Conservation (phyloP, 1,284 basidiomycete species). For the Chalciporus piperatoides region DNA sequence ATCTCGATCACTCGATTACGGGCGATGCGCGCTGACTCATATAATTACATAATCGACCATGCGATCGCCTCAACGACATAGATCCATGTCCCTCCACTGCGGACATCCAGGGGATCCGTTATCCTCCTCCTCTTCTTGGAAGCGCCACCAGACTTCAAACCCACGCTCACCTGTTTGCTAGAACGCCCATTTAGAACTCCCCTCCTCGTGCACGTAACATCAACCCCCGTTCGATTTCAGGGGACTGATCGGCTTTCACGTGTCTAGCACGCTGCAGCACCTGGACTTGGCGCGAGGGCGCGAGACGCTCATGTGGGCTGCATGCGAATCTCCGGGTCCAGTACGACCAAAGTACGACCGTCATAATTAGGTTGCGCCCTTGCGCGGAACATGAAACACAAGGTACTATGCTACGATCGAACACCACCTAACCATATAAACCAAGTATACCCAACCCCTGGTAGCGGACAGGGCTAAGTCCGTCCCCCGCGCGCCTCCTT, state of each 20-base stretch:
- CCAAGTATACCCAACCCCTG: background rate
- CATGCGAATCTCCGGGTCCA: background rate
- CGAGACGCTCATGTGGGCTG: background rate
- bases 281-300: constrained; percentile 25
- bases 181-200: constrained; percentile 14
- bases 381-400: too few relatives aligned
- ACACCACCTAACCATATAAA: too few relatives aligned
- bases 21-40: constrained; percentile 6
- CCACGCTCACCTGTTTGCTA: background rate
- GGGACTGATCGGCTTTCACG: constrained; percentile 31
- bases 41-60: background rate
- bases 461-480: constrained; percentile 24
- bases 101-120: background rate
- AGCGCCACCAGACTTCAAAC: background rate
- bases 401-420: too few relatives aligned
- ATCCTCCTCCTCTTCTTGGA: background rate
- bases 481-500: constrained; percentile 48
- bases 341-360: too few relatives aligned
- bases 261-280: constrained; percentile 23
- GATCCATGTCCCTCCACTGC: background rate
- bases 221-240: constrained; percentile 24
- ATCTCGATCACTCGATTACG: constrained; percentile 19
- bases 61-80: background rate
- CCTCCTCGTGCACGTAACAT: constrained; percentile 28
- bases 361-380: background rate